phyloP scores from a whole-genome alignment of 1,284 basidiomycete genomes.

The Tremellales sp. region DNA sequence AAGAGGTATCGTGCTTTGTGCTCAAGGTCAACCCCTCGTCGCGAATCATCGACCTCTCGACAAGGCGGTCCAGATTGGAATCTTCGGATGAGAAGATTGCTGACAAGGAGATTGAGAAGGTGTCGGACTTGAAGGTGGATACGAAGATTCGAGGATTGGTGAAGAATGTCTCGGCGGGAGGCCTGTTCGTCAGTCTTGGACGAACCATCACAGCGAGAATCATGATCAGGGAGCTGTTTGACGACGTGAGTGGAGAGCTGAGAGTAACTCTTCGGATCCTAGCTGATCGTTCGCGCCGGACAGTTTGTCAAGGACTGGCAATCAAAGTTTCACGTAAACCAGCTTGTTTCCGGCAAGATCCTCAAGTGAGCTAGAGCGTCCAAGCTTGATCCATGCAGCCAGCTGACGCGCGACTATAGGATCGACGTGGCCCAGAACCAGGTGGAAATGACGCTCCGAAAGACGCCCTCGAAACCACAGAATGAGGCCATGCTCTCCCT shows the following conservation, averaged over 20 bases:
- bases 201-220: conserved; percentile 80
- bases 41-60: conserved; percentile 71
- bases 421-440: conserved; percentile 66
- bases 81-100: conserved; percentile 51
- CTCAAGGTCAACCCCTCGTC: conserved; percentile 63
- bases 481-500: conserved; percentile 44
- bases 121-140: conserved; percentile 68
- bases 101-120: conserved; percentile 66
- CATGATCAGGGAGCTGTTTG: conserved; percentile 89
- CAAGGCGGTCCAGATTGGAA: conserved; percentile 65
- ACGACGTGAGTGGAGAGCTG: conserved; percentile 59
- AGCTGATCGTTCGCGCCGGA: conserved; percentile 10
- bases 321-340: conserved; percentile 69
- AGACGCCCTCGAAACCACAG: conserved; percentile 51
- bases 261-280: conserved; percentile 4
- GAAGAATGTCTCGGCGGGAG: conserved; percentile 73
- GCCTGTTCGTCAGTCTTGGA: conserved; percentile 86
- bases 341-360: conserved; percentile 82
- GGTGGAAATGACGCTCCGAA: conserved; percentile 81
- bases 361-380: conserved; percentile 51
- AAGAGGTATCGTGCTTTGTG: conserved; percentile 66
- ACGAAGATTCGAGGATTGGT: conserved; percentile 79
- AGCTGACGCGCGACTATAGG: conserved; percentile 49
- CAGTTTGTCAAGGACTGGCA: conserved; percentile 97
- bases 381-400: conserved; percentile 1